Evolutionary conservation across 2,329 filamentous ascomycete species (phyloP).

Genomic region (Aspergillus eucalypticola): DNA sequence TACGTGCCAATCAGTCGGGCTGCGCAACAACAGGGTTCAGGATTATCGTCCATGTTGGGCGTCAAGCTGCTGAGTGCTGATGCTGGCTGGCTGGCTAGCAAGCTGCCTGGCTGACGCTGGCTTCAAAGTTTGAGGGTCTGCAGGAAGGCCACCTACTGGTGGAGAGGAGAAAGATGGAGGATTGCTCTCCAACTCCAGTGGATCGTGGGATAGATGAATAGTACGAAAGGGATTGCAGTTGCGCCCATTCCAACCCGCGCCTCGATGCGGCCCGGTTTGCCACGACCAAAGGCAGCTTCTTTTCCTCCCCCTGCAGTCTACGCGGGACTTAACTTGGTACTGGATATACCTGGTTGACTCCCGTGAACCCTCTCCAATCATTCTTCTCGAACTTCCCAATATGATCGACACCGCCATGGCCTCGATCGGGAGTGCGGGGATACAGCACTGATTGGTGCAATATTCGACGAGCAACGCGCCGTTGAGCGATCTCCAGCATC

Average conservation of each 20-base stretch:
- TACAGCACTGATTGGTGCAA: constrained; percentile 28
- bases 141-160: background rate
- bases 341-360: too few species aligned
- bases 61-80: constrained; percentile 11
- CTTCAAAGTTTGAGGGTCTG: background rate
- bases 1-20: constrained; percentile 29
- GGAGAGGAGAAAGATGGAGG: background rate
- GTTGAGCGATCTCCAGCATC: background rate
- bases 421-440: constrained; percentile 27
- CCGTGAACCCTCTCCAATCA: too few species aligned
- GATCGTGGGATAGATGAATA: background rate
- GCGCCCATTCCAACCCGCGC: constrained; percentile 1
- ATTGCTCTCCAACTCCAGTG: too few species aligned
- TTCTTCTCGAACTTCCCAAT: background rate
- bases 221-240: background rate
- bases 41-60: constrained; percentile 25
- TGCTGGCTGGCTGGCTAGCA: background rate
- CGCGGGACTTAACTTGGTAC: too few species aligned
- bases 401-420: constrained; percentile 31
- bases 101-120: too few species aligned
- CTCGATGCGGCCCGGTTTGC: constrained; percentile 1
- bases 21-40: constrained; percentile 2
- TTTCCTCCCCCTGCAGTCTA: background rate
- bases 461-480: constrained; percentile 27
- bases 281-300: constrained; percentile 10